These are phyloP conservation scores for Anthostomella pinea DNA, from an alignment of 2,329 filamentous ascomycete genomes.

Conservation along the genomic window DNA sequence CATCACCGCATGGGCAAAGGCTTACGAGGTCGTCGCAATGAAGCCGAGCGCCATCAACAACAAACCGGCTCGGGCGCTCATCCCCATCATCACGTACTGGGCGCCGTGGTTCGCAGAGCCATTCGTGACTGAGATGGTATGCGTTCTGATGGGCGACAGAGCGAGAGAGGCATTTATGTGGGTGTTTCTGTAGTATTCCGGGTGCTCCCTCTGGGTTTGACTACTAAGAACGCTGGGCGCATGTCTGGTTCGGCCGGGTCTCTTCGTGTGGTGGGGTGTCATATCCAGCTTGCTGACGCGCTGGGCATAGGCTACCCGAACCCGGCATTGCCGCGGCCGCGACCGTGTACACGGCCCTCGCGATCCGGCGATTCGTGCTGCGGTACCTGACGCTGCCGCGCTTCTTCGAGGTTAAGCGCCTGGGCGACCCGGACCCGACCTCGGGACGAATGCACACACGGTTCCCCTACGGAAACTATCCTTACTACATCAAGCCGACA, in stretches of 20 bases:
- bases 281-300: too few species aligned
- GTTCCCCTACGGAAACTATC: conserved; percentile 56
- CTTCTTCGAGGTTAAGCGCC: conserved; percentile 35
- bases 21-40: conserved; percentile 61
- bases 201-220: too few species aligned
- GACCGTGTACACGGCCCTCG: conserved; percentile 47
- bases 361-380: conserved; percentile 51
- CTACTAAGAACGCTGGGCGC: too few species aligned
- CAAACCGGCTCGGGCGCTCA: conserved; percentile 55
- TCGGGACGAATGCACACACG: conserved; percentile 49
- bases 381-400: conserved; percentile 61
- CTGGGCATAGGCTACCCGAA: conserved; percentile 42
- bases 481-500: conserved; percentile 62
- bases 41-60: conserved; percentile 48
- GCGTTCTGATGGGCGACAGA: conserved; percentile 61
- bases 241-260: too few species aligned
- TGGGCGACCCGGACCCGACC: conserved; percentile 49
- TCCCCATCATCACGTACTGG: conserved; percentile 56
- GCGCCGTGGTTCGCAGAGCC: conserved; percentile 46
- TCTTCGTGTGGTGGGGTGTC: too few species aligned
- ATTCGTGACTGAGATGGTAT: conserved; percentile 48
- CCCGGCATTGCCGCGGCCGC: conserved; percentile 37
- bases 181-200: conserved; percentile 27
- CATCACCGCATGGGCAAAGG: conserved; percentile 44
- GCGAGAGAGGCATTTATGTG: conserved; percentile 65